Evolutionary conservation across 768 basidiomycete species (phyloP), one percentile per base, ranked within the genome.

Genomic region (Glaciozyma martinii): DNA sequence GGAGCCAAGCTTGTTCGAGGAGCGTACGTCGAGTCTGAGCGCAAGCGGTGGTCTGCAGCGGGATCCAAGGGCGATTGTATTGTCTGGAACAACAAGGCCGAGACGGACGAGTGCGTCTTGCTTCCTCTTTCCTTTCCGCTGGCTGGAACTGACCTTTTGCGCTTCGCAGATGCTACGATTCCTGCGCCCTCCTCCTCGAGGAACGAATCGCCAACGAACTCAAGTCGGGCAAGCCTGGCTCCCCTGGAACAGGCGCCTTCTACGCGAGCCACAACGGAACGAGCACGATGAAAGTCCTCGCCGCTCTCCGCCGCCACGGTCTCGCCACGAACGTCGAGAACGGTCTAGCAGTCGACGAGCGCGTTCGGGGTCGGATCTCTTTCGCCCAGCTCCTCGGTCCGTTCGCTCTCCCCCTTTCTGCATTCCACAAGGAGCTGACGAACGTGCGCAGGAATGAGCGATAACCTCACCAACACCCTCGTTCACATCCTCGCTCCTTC

Each of bases 1-100:
- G 74, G 74, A 16, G 69, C 70, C 57, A 75, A 75, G 66, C 68
- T 75, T 55, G 72, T 73, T 23, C 69, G 74, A 49, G 74, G 74
- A 5, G 74, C 74, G 13, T 75, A 75, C 62, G 66, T 72, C 62
- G 70, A 68, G 37, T 47, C 64, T 3, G 74, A 75, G 60, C 63
- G 73, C 33, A 47, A 50, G 29, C 56, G 56, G 23, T 29, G 29
- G n/a, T 52, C 42, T 6, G 61, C 62, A 40, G 3, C 13, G n/a
- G 32, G 50, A 15, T 18, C 9, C 30, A 25, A 42, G 1, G 66
- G 61, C 9, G 62, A 61, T 32, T 66, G 62, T 49, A 66, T 71
- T 55, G 73, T 73, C n/a, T 74, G 73, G 73, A 50, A 61, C 37
- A 49, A 56, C 29, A 75, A 75, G 62, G 62, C 66, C 47, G 74